A percentile compares a stretch with the other conserved stretches of the same genome.
phyloP scores from a whole-genome alignment of 768 basidiomycete species.

The Phlegmacium glaucopus region DNA sequence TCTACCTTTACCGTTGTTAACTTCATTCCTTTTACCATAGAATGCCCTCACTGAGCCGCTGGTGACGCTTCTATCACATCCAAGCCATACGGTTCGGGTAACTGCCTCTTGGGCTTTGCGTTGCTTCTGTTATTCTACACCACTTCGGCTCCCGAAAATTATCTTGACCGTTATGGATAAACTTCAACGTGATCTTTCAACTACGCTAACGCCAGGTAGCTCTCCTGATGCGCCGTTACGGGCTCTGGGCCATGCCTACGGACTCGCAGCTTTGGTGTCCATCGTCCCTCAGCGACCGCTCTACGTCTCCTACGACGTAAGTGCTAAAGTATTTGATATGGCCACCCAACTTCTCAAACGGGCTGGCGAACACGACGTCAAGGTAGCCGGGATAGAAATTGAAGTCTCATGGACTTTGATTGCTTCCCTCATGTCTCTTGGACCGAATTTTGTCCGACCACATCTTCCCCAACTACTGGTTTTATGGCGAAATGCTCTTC shows the following conservation, averaged over 20 bases:
- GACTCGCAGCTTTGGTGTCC: constrained; percentile 82
- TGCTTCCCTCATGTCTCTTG: constrained; percentile 86
- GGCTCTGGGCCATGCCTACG: constrained; percentile 85
- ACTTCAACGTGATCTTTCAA: constrained; percentile 77
- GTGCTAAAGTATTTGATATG: constrained; percentile 86
- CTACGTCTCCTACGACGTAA: constrained; percentile 93
- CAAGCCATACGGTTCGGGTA: constrained; percentile 83
- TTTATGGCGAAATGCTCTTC: constrained; percentile 95
- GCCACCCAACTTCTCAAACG: constrained; percentile 88
- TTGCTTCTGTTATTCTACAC: constrained; percentile 88
- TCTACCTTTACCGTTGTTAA: background rate
- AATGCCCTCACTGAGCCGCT: constrained; percentile 86
- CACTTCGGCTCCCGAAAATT: constrained; percentile 76
- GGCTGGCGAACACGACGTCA: constrained; percentile 87
- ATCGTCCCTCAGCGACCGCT: constrained; percentile 84
- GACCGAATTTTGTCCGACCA: constrained; percentile 89
- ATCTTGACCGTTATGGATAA: constrained; percentile 77
- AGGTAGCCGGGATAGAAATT: constrained; percentile 77
- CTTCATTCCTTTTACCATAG: constrained; percentile 27
- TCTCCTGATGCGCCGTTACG: constrained; percentile 68
- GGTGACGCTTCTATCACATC: constrained; percentile 81
- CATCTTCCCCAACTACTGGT: constrained; percentile 93
- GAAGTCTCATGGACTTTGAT: constrained; percentile 95
- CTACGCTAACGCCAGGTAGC: constrained; percentile 68
- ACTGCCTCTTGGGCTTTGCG: constrained; percentile 85